Evolutionary conservation across 2,329 filamentous ascomycete species (phyloP).

Genomic region (Trematosphaeria pertusa): DNA sequence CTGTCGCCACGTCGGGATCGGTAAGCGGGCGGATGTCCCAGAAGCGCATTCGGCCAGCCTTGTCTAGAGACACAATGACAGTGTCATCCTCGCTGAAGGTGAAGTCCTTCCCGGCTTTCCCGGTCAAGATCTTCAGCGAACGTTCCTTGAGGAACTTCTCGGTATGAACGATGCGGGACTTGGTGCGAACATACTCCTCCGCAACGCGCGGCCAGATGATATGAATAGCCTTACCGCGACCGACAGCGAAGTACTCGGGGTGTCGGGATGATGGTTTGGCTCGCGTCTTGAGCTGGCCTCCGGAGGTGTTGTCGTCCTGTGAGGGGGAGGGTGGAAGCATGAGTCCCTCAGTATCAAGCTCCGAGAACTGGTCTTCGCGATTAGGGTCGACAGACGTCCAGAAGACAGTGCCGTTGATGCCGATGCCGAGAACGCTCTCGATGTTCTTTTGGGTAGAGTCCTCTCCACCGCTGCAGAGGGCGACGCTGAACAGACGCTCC

Average conservation of each 20-base stretch:
- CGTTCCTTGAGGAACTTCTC: constrained; percentile 87
- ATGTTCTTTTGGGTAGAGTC: constrained; percentile 48
- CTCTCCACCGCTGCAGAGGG: constrained; percentile 73
- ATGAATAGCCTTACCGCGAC: constrained; percentile 94
- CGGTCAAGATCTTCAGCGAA: constrained; percentile 91
- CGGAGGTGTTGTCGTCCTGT: constrained; percentile 88
- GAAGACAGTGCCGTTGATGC: constrained; percentile 95
- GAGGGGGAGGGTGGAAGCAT: constrained; percentile 85
- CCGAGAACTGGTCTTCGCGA: constrained; percentile 66
- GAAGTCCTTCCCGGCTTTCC: constrained; percentile 98
- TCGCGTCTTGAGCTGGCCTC: constrained; percentile 92
- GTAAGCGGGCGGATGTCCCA: constrained; percentile 92
- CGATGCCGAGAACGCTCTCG: constrained; percentile 89
- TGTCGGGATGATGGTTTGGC: constrained; percentile 89
- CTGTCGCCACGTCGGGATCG: constrained; percentile 54
- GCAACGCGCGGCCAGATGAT: constrained; percentile 73
- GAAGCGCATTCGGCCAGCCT: constrained; percentile 94
- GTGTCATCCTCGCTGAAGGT: constrained; percentile 96
- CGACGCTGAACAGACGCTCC: constrained; percentile 94
- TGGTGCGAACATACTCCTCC: constrained; percentile 57
- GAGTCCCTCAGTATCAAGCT: constrained; percentile 85
- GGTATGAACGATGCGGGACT: constrained; percentile 74
- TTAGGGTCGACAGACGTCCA: constrained; percentile 74
- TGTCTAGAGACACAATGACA: constrained; percentile 93
- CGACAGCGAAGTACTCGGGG: constrained; percentile 92